Conservation (phyloP, 139 green algal species). For the Micractinium conductrix region DNA sequence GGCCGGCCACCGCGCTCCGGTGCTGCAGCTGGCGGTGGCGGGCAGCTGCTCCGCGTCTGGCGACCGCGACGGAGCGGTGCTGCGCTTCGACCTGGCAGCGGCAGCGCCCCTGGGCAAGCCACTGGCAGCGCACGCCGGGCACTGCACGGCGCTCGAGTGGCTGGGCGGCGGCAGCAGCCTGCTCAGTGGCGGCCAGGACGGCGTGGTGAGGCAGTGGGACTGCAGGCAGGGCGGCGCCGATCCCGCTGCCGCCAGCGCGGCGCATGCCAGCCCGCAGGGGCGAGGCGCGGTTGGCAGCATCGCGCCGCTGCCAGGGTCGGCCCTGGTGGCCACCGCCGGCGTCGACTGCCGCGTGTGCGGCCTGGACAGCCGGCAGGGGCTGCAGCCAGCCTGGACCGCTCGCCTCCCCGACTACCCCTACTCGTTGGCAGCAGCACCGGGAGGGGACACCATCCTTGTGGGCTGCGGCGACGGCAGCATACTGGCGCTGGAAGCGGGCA, state of each 20-base stretch:
- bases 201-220: slow-evolving; percentile 42
- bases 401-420: background rate
- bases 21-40: slow-evolving; percentile 44
- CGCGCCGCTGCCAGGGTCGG: background rate
- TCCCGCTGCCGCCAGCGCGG: background rate
- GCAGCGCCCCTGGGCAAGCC: slow-evolving; percentile 40
- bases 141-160: slow-evolving; percentile 79
- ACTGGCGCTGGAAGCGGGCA: background rate
- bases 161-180: slow-evolving; percentile 16
- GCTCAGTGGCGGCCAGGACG: slow-evolving; percentile 67
- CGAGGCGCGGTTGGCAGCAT: slow-evolving; percentile 8
- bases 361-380: background rate
- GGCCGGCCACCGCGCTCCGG: slow-evolving; percentile 55
- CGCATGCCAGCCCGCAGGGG: background rate
- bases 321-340: background rate
- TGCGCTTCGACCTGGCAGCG: slow-evolving; percentile 64
- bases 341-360: background rate
- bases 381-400: background rate
- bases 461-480: slow-evolving; percentile 14
- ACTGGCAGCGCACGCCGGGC: slow-evolving; percentile 65
- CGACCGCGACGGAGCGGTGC: slow-evolving; percentile 67
- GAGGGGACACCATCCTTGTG: background rate
- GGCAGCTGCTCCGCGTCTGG: slow-evolving; percentile 42
- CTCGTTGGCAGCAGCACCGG: too few relatives aligned
- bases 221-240: too few relatives aligned